Conservation (phyloP, 1,284 basidiomycete genomes). For the Amylostereum areolatum region DNA sequence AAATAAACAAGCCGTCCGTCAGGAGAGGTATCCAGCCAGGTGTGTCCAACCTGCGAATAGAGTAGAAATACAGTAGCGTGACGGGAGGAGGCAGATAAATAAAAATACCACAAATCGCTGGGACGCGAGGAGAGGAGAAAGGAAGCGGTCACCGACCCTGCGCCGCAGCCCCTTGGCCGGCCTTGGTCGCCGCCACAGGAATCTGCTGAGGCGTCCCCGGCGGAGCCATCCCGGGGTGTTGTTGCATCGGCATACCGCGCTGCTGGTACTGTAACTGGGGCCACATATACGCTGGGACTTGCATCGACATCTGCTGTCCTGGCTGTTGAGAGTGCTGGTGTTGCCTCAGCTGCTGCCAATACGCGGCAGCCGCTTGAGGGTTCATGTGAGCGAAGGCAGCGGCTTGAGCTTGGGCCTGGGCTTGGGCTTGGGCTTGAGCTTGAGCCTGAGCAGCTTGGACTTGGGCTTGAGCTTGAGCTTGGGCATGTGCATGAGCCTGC, state of each 20-base stretch:
- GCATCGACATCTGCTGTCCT: neutral
- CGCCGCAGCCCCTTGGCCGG: too few relatives aligned
- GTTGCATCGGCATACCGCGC: neutral
- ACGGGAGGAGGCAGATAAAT: too few relatives aligned
- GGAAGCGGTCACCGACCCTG: too few relatives aligned
- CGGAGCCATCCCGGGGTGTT: neutral
- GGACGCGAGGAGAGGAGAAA: too few relatives aligned
- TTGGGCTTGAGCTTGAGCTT: constrained; percentile 11
- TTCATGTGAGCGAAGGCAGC: constrained; percentile 9
- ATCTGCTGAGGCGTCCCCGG: neutral
- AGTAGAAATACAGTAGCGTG: too few relatives aligned
- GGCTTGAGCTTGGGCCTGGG: constrained; percentile 4
- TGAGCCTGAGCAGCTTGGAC: constrained; percentile 5
- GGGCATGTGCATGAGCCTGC: constrained; percentile 13
- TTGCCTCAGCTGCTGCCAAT: neutral
- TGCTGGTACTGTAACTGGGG: neutral
- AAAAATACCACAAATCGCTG: too few relatives aligned
- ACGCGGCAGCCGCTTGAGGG: constrained; percentile 5
- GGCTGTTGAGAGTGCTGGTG: neutral
- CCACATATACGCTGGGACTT: neutral
- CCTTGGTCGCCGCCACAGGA: too few relatives aligned
- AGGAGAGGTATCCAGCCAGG: too few relatives aligned
- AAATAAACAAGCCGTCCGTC: too few relatives aligned
- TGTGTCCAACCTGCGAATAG: too few relatives aligned
- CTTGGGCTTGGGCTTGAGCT: constrained; percentile 4